A percentile compares a stretch with the other conserved stretches of the same genome.
Conservation (phyloP, 2,329 filamentous ascomycete species). For the Colletotrichum incanum region DNA sequence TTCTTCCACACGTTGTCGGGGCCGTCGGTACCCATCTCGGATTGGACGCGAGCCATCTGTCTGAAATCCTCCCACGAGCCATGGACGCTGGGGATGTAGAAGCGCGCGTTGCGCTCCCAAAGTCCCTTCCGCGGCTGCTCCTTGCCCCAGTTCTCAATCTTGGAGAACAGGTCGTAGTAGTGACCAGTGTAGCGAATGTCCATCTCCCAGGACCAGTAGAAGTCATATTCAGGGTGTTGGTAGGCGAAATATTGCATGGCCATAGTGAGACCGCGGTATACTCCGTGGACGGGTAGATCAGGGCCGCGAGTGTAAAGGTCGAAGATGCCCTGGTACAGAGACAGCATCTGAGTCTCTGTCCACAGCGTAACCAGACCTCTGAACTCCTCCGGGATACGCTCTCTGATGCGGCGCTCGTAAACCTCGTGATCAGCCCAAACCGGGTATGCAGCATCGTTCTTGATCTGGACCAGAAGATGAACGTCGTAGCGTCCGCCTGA, state of each 20-base stretch:
- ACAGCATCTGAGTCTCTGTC: slow-evolving; percentile 94
- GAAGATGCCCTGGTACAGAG: slow-evolving; percentile 89
- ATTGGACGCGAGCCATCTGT: slow-evolving; percentile 82
- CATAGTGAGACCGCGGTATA: slow-evolving; percentile 94
- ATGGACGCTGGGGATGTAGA: slow-evolving; percentile 83
- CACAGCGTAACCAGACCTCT: slow-evolving; percentile 90
- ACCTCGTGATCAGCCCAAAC: slow-evolving; percentile 83
- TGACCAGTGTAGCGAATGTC: slow-evolving; percentile 92
- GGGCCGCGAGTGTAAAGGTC: slow-evolving; percentile 79
- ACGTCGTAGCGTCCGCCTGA: slow-evolving; percentile 91
- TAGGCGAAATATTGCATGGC: slow-evolving; percentile 95
- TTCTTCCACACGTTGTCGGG: slow-evolving; percentile 78
- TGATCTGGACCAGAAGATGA: slow-evolving; percentile 88
- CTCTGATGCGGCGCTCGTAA: slow-evolving; percentile 77
- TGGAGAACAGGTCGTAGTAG: slow-evolving; percentile 82
- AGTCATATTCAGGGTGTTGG: slow-evolving; percentile 89
- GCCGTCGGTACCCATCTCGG: slow-evolving; percentile 77
- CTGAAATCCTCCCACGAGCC: slow-evolving; percentile 86
- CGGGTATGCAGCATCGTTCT: slow-evolving; percentile 80
- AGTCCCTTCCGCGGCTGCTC: slow-evolving; percentile 84
- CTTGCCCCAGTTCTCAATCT: slow-evolving; percentile 78
- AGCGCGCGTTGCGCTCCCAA: slow-evolving; percentile 85
- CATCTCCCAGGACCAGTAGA: slow-evolving; percentile 97
- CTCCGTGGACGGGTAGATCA: slow-evolving; percentile 86
- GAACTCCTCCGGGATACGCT: slow-evolving; percentile 86